Conservation (phyloP, 495 filamentous ascomycete species). For the Penicillium atrosanguineum region DNA sequence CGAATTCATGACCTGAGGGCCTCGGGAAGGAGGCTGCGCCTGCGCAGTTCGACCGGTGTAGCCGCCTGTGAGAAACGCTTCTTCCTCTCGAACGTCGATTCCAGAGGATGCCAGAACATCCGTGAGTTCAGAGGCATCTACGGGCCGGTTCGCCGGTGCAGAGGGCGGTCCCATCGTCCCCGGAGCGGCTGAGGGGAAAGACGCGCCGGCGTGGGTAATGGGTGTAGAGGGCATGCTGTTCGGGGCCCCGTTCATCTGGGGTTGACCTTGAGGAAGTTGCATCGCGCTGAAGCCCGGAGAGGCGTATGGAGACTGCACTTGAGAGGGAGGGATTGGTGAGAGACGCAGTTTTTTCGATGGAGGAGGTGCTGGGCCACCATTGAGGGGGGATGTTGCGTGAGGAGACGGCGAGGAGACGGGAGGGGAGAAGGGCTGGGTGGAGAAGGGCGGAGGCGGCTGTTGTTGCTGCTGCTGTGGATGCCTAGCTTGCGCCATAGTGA, state of each 20-base stretch:
- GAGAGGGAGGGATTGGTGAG: constrained; percentile 60
- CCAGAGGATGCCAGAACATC: constrained; percentile 78
- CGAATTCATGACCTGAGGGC: constrained; percentile 39
- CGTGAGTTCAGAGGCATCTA: constrained; percentile 67
- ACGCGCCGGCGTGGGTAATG: constrained; percentile 16
- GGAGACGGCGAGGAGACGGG: constrained; percentile 53
- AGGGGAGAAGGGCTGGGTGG: constrained; percentile 52
- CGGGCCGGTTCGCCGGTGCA: constrained; percentile 64
- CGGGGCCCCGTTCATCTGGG: constrained; percentile 34
- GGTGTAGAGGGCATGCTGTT: constrained; percentile 34
- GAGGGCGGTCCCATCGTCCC: constrained; percentile 80
- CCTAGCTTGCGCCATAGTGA: constrained; percentile 66
- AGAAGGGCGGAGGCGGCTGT: constrained; percentile 43
- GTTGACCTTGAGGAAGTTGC: constrained; percentile 36
- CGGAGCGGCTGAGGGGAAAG: constrained; percentile 36
- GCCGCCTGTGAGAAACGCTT: constrained; percentile 63
- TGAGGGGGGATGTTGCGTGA: constrained; percentile 40
- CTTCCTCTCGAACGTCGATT: constrained; percentile 80
- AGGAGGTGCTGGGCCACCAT: constrained; percentile 40
- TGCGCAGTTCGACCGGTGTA: constrained; percentile 50
- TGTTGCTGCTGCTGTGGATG: constrained; percentile 26
- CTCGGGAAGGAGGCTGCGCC: constrained; percentile 41
- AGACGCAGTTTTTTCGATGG: constrained; percentile 67
- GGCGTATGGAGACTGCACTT: constrained; percentile 32
- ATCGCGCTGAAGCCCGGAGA: constrained; percentile 47